Evolutionary conservation across 2,329 filamentous ascomycete genomes (phyloP).

Genomic region (Cercospora sojina): DNA sequence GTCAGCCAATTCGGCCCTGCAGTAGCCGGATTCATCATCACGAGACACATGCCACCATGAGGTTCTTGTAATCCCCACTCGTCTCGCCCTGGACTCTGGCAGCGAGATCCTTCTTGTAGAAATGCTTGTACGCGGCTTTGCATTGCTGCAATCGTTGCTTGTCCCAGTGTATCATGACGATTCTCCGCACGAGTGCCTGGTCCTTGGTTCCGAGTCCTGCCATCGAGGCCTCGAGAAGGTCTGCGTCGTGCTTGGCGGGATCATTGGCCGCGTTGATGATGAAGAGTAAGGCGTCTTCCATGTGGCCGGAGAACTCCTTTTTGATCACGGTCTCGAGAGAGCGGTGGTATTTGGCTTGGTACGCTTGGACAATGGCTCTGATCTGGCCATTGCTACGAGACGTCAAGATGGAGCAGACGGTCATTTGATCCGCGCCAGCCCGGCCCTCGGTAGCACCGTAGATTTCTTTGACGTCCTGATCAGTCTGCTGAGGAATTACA

Average conservation of each 20-base stretch:
- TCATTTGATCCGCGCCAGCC: constrained; percentile 64
- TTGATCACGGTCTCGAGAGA: constrained; percentile 71
- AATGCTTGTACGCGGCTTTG: constrained; percentile 72
- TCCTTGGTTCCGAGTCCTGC: constrained; percentile 85
- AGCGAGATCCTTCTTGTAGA: constrained; percentile 66
- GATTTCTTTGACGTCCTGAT: constrained; percentile 72
- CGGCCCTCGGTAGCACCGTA: constrained; percentile 74
- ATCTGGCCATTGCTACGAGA: constrained; percentile 78
- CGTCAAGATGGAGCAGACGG: constrained; percentile 76
- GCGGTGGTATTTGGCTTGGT: constrained; percentile 69
- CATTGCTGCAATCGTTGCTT: constrained; percentile 70
- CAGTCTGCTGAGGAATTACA: constrained; percentile 69
- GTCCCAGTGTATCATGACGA: constrained; percentile 84
- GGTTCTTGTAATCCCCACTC: constrained; percentile 69
- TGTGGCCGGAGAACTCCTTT: constrained; percentile 86
- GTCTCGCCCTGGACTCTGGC: constrained; percentile 77
- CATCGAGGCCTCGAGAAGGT: constrained; percentile 83
- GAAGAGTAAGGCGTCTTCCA: constrained; percentile 78
- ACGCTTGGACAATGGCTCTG: constrained; percentile 73
- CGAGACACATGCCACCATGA: constrained; percentile 63
- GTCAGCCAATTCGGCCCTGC: constrained; percentile 14
- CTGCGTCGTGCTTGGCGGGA: constrained; percentile 79
- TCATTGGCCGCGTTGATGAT: constrained; percentile 77
- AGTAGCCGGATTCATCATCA: not conserved
- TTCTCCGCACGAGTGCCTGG: constrained; percentile 69